Conservation (phyloP, 2,329 filamentous ascomycete genomes). For the Lachnellula hyalina region DNA sequence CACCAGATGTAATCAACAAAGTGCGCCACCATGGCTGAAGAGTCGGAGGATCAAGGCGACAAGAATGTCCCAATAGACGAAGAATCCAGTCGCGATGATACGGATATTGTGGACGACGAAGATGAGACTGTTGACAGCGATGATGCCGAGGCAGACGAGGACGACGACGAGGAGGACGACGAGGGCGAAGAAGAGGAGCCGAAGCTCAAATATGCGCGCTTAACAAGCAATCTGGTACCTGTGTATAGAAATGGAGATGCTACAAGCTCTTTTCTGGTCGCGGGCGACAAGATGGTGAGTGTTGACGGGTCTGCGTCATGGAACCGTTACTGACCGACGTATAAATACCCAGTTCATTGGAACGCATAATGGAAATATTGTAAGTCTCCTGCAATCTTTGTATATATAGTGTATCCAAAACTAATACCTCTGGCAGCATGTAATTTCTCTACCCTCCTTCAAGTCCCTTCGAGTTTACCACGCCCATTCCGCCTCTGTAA, state of each 20-base stretch:
- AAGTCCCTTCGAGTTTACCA: constrained; percentile 81
- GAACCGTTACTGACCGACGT: constrained; percentile 30
- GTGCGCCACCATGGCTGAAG: constrained; percentile 30
- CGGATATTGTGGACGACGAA: constrained; percentile 17
- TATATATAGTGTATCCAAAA: not conserved
- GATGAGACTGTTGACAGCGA: constrained; percentile 7
- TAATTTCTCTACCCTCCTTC: constrained; percentile 77
- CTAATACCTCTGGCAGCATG: constrained; percentile 56
- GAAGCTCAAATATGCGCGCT: constrained; percentile 82
- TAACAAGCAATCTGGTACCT: constrained; percentile 73
- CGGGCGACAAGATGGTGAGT: constrained; percentile 90
- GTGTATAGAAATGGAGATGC: constrained; percentile 94
- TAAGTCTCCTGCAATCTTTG: constrained; percentile 41
- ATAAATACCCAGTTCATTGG: constrained; percentile 64
- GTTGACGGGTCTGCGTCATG: not conserved
- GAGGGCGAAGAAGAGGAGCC: constrained; percentile 92
- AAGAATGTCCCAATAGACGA: constrained; percentile 17
- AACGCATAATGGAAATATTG: constrained; percentile 94
- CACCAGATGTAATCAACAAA: constrained; percentile 28
- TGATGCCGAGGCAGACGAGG: constrained; percentile 31
- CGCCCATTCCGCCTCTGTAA: constrained; percentile 88
- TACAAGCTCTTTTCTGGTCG: constrained; percentile 83
- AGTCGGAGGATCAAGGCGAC: constrained; percentile 27
- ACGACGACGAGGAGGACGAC: constrained; percentile 44
- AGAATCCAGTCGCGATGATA: constrained; percentile 19